phyloP scores from a whole-genome alignment of 139 green algal species.

The Picochlorum sp. region DNA sequence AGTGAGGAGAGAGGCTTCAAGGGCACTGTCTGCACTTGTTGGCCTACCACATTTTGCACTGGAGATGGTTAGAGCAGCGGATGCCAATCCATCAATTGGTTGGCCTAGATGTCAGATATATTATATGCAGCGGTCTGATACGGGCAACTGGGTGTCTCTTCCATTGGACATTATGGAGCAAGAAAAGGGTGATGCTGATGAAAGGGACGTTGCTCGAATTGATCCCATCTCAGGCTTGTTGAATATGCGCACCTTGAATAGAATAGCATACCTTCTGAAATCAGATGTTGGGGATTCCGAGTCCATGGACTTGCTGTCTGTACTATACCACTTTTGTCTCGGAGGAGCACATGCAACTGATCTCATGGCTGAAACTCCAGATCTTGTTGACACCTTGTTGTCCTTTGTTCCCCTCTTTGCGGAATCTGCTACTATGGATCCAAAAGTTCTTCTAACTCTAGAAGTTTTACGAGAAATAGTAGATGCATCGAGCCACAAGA shows the following conservation, averaged over 20 bases:
- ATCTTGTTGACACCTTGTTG: too few relatives aligned
- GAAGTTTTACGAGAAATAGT: too few relatives aligned
- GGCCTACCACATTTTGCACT: constrained; percentile 17
- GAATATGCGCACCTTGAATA: constrained; percentile 46
- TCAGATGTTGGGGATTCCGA: background rate
- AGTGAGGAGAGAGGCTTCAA: constrained; percentile 38
- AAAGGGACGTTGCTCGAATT: constrained; percentile 38
- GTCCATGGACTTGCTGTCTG: background rate
- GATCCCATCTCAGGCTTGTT: constrained; percentile 50
- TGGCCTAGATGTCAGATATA: constrained; percentile 15
- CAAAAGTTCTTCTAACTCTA: too few relatives aligned
- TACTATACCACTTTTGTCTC: too few relatives aligned
- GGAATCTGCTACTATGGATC: too few relatives aligned
- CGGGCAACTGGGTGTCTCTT: too few relatives aligned
- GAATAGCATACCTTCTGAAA: constrained; percentile 5
- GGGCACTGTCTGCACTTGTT: constrained; percentile 35
- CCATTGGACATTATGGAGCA: too few relatives aligned
- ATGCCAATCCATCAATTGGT: constrained; percentile 17
- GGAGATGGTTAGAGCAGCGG: constrained; percentile 23
- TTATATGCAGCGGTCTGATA: constrained; percentile 16
- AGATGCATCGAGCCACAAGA: too few relatives aligned
- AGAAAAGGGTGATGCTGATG: constrained; percentile 23
- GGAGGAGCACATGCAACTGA: too few relatives aligned
- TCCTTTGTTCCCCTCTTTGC: too few relatives aligned
- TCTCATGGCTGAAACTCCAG: too few relatives aligned